Evolutionary conservation across 2,329 filamentous ascomycete species (phyloP), one percentile per base, ranked within the genome.

Genomic region (Arthrinium puccinioides): DNA sequence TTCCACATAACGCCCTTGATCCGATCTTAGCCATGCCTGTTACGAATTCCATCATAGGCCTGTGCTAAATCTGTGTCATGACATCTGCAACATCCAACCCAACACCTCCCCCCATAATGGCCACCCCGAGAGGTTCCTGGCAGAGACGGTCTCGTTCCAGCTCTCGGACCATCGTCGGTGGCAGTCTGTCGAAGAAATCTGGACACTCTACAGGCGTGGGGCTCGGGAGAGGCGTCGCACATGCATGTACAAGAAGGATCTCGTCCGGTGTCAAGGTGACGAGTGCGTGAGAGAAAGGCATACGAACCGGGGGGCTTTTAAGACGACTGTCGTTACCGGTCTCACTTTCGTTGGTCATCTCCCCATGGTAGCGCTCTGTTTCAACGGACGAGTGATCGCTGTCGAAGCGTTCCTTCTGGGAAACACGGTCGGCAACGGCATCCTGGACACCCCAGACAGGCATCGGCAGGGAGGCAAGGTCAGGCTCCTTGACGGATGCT

Each of bases 101-200:
- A 13, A 75, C 64, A 29, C 67, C 70, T 50, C 78, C 74, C 49
- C 80, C 74, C 4, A 69, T 68, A 19, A 80, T 52, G 2, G 74
- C 73, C 2, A 76, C 67, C 21, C 69, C 63, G 3, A 74, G 51
- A 27, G 63, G 60, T 18, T 64, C 60, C 24, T 60, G 54, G 5
- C 59, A 58, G 42, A 64, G 64, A 11, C 39, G 42, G 3, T 54
- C 55, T 26, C 54, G 54, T 24, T 46, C 37, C 11, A 54, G 42
- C 35, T 63, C 60, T 10, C 52, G 45, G 24, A 51, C 41, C 44
- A 60, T 57, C 54, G 60, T 56, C 36, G 38, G 31, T 4, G 45
- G 51, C 10, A 37, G 24, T 19, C 24, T 33, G 14, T 43, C 42
- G 8, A 32, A 15, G 24, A 50, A 41, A 23, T 14, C 39, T 4